Evolutionary conservation across 352 stramenopile genomes (phyloP).

Genomic region (Paralagenidium karlingii): DNA sequence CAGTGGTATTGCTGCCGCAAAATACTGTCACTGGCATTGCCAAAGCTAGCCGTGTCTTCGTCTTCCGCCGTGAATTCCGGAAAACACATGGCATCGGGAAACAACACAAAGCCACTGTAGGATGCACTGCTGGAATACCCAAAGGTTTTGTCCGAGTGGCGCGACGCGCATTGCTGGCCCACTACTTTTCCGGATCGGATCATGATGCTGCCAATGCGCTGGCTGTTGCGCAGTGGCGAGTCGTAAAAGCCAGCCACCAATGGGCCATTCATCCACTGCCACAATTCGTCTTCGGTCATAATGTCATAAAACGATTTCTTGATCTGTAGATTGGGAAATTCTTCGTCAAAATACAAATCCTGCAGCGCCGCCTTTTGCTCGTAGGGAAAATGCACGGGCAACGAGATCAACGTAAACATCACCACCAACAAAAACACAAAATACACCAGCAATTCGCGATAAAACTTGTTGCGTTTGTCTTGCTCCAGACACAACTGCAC

Average conservation of each 20-base stretch:
- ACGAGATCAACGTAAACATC: conserved; percentile 41
- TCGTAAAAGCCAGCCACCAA: conserved; percentile 66
- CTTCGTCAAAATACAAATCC: conserved; percentile 51
- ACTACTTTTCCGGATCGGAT: conserved; percentile 46
- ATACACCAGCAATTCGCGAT: conserved; percentile 66
- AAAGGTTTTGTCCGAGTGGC: conserved; percentile 16
- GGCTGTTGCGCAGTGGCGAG: conserved; percentile 42
- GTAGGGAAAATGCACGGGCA: conserved; percentile 61
- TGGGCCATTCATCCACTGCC: conserved; percentile 50
- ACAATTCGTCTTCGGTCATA: conserved; percentile 51
- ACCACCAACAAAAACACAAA: conserved; percentile 51
- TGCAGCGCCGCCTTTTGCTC: conserved; percentile 50
- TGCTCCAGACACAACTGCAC: conserved; percentile 69
- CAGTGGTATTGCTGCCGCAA: conserved; percentile 30
- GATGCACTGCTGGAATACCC: too few species aligned
- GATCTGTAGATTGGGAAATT: conserved; percentile 41
- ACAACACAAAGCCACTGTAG: conserved; percentile 63
- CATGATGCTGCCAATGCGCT: conserved; percentile 45
- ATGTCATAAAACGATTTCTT: conserved; percentile 57
- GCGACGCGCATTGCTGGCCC: conserved; percentile 22
- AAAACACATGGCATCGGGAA: conserved; percentile 55
- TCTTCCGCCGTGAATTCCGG: conserved; percentile 28
- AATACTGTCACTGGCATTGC: conserved; percentile 11
- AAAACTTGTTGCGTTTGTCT: conserved; percentile 76
- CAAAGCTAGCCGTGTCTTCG: conserved; percentile 38